Evolutionary conservation across 2,329 filamentous ascomycete species (phyloP), one percentile per base, ranked within the genome.

Genomic region (Pseudodiploospora longispora): DNA sequence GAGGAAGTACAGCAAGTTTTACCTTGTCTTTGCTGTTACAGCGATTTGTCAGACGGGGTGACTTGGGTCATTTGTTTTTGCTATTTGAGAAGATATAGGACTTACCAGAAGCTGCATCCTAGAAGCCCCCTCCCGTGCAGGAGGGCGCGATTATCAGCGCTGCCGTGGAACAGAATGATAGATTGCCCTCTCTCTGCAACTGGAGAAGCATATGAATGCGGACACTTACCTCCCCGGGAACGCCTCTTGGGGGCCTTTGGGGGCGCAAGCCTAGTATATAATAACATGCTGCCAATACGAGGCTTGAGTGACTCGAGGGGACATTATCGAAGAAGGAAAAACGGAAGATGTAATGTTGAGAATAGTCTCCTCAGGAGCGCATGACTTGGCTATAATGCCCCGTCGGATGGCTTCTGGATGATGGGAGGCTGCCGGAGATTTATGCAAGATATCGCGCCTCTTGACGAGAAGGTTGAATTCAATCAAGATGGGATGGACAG

Each of bases 171-270:
- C 5, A 40, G 27, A 27, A 32, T 10, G 29, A 30, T 40, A 27
- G 19, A 19, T 19, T 19, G 19, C 19, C 19, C 19, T 19, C 19
- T 19, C 19, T 19, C 19, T 19, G 19, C 19, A 19, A 19, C 19
- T 19, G 19, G 19, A 40, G 30, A 6, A 30, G 19, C 8, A 27
- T 27, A 19, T 30, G 38, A 30, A n/a, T 28, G 9, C 19, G 9
- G 27, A 35, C 29, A 70, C 72, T 64, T 62, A 79, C 75, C 75
- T 58, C 74, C 71, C 64, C 76, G 68, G n/a, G 77, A 80, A 44
- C 77, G 69, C 55, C 66, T 71, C 62, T 80, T 81, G 30, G 76
- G 76, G 37, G 69, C 64, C 60, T 78, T 80, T n/a, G 76, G 74
- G 38, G 69, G 60, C 46, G 76, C 76, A 40, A 73, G 61, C 59